Evolutionary conservation across 192 early-diverging fungal genomes (phyloP), one percentile per base, ranked within the genome.

Genomic region (Linnemannia elongata): DNA sequence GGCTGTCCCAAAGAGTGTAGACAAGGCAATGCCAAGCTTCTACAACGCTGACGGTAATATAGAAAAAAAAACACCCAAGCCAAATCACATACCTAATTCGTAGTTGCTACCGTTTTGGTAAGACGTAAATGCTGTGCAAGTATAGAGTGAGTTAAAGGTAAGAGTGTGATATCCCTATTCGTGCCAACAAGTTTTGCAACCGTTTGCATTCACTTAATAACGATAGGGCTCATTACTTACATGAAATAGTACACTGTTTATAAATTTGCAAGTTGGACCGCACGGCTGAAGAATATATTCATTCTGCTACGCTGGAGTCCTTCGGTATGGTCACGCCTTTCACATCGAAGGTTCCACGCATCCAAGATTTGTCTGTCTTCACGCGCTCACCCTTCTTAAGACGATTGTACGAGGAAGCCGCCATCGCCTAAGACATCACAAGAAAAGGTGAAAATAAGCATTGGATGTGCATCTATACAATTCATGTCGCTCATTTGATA

Each of bases 241-340:
- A n/a, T n/a, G n/a, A n/a, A n/a, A 2, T 41, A 38, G 33, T 18
- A 72, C 41, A 72, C 42, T 72, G 33, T 72, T 72, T 38, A 3
- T 72, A 38, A 18, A 72, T 72, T 27, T 74, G 72, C 22, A 27
- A 20, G 41, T 74, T 8, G n/a, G n/a, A n/a, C n/a, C n/a, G n/a
- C n/a, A 12, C 47, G 47, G 47, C 13, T 49, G 63, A 66, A n/a
- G 63, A n/a, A 66, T 66, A 66, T n/a, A 66, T 66, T 66, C 63
- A 66, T n/a, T 10, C 63, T 12, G 12, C 3, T 66, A n/a, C 63
- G 24, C 20, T 9, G 24, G 63, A 66, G 30, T 9, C 63, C n/a
- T 66, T 30, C n/a, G 68, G 55, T 41, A 78, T 52, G 17, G 76
- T 70, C 20, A 78, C 55, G 41, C 45, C 76, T 60, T 78, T 78